Evolutionary conservation across 2,329 filamentous ascomycete genomes (phyloP).

Genomic region (Zymoseptoria tritici): DNA sequence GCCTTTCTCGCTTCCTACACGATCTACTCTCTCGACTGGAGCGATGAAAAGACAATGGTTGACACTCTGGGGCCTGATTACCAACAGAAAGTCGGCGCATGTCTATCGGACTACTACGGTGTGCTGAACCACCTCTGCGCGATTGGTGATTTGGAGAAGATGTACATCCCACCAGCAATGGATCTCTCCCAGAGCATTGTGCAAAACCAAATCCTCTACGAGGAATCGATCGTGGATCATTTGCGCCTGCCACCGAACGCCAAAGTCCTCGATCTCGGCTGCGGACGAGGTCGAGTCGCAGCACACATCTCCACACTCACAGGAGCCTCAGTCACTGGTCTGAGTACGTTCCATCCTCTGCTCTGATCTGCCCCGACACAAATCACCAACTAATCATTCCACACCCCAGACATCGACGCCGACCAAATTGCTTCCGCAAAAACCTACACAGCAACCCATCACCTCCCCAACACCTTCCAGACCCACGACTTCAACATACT

Average conservation of each 20-base stretch:
- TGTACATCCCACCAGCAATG: slow-evolving; percentile 26
- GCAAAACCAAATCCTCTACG: slow-evolving; percentile 24
- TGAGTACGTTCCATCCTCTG: too few relatives aligned
- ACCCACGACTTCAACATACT: slow-evolving; percentile 24
- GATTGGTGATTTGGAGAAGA: slow-evolving; percentile 25
- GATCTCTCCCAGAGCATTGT: slow-evolving; percentile 15
- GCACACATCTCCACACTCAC: slow-evolving; percentile 23
- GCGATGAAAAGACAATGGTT: slow-evolving; percentile 22
- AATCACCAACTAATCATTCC: too few relatives aligned
- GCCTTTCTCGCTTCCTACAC: slow-evolving; percentile 25
- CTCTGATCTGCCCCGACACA: too few relatives aligned
- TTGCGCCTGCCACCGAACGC: slow-evolving; percentile 20
- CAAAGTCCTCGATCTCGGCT: slow-evolving; percentile 25
- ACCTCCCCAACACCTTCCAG: slow-evolving; percentile 20
- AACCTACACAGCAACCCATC: slow-evolving; percentile 17
- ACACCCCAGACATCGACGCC: slow-evolving; percentile 18
- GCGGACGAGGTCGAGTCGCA: slow-evolving; percentile 24
- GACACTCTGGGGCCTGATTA: slow-evolving; percentile 22
- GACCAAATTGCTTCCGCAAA: slow-evolving; percentile 23
- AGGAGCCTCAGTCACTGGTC: slow-evolving; percentile 21
- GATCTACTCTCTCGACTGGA: slow-evolving; percentile 27
- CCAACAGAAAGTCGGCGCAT: slow-evolving; percentile 21
- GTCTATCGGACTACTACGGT: slow-evolving; percentile 23
- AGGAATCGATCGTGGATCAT: slow-evolving; percentile 22
- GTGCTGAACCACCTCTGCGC: slow-evolving; percentile 27